phyloP scores from a whole-genome alignment of 441 rosid genomes.

The Gossypium gossypioides region DNA sequence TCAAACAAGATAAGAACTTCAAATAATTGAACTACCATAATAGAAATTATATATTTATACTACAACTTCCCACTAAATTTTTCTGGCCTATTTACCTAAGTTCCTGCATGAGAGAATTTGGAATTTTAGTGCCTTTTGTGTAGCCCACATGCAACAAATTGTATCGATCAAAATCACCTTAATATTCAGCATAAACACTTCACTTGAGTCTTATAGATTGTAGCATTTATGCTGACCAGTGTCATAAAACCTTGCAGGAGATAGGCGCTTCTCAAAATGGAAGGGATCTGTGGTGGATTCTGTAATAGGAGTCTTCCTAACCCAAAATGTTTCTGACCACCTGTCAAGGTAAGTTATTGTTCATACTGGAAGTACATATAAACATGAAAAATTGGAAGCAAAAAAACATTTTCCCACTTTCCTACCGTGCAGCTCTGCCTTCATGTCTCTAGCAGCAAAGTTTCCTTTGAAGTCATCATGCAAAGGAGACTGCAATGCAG shows the following conservation, averaged over 20 bases:
- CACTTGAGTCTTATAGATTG: not conserved
- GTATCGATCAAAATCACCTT: not conserved
- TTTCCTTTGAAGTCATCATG: constrained; percentile 55
- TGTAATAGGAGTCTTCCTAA: constrained; percentile 88
- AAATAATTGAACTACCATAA: not conserved
- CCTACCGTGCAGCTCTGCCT: constrained; percentile 72
- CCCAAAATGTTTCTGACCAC: constrained; percentile 96
- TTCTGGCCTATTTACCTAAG: constrained; percentile 6
- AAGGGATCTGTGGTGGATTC: constrained; percentile 99
- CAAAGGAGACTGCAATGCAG: constrained; percentile 21
- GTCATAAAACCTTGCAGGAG: constrained; percentile 50
- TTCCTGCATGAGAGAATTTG: not conserved
- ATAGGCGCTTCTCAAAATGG: constrained; percentile 93
- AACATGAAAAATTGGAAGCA: constrained; percentile 7
- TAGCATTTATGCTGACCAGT: constrained; percentile 4
- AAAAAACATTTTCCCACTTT: constrained; percentile 17
- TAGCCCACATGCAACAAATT: not conserved
- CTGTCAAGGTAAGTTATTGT: constrained; percentile 70
- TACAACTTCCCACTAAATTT: not conserved
- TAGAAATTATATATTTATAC: not conserved
- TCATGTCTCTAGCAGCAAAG: constrained; percentile 75
- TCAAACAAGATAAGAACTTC: constrained; percentile 3
- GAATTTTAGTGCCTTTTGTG: not conserved
- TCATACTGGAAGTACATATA: constrained; percentile 5
- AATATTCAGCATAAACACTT: constrained; percentile 7